These are phyloP conservation scores for Emiliania huxleyi DNA, from an alignment of 78 protist genomes.

Conservation along the genomic window DNA sequence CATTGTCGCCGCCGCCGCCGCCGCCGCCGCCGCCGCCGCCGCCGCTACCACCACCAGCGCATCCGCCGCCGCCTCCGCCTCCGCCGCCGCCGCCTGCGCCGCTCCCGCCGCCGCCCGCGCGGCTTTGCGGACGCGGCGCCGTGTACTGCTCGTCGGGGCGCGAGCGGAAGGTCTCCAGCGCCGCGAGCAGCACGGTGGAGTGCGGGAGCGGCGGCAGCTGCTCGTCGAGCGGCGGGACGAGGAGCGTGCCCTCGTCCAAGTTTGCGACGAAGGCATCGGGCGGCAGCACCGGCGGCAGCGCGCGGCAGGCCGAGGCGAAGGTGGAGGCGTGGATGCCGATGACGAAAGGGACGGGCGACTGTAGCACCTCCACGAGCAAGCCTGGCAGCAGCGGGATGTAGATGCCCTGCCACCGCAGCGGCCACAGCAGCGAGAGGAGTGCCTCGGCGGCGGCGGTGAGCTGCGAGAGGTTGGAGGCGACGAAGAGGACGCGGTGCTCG, in stretches of 20 bases:
- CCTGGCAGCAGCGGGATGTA: not conserved
- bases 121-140: no score
- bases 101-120: no score
- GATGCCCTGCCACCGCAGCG: not conserved
- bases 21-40: no score
- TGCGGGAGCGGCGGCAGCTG: not conserved
- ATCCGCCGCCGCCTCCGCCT: no score
- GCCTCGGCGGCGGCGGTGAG: not conserved
- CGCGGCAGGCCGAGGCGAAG: not conserved
- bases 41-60: no score
- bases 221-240: not conserved
- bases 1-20: no score
- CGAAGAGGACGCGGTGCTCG: not conserved
- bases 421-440: not conserved
- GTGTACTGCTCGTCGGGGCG: no score
- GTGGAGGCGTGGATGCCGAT: not conserved
- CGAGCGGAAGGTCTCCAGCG: not conserved
- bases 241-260: not conserved
- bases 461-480: not conserved
- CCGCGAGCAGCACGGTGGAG: not conserved
- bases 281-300: not conserved
- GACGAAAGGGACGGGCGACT: not conserved
- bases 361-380: not conserved
- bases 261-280: not conserved
- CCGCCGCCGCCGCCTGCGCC: no score